Conservation (phyloP, 1,284 basidiomycete species). For the Clitocybe nebularis region DNA sequence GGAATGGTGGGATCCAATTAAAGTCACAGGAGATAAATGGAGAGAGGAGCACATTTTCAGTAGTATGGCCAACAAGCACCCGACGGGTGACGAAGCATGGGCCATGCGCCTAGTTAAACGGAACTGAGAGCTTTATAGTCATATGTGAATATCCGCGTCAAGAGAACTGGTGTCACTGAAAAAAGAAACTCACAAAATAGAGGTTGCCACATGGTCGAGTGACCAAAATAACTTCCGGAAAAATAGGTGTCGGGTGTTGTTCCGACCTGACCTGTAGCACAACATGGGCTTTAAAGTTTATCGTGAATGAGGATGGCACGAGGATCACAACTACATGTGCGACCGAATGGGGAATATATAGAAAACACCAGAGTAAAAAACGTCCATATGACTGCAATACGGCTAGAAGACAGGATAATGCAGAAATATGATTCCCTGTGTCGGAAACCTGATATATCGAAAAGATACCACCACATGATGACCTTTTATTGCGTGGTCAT, state of each 20-base stretch:
- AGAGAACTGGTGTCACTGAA: background rate
- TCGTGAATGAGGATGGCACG: background rate
- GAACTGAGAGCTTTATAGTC: background rate
- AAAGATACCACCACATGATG: too few relatives aligned
- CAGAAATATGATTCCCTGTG: too few relatives aligned
- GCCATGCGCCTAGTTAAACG: background rate
- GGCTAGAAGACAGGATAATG: too few relatives aligned
- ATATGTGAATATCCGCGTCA: background rate
- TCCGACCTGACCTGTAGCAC: background rate
- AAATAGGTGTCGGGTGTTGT: background rate
- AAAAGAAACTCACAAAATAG: background rate
- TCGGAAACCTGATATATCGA: too few relatives aligned
- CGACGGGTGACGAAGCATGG: background rate
- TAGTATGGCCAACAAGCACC: background rate
- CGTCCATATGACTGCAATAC: too few relatives aligned
- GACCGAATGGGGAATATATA: too few relatives aligned
- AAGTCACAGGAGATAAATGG: conserved; percentile 1
- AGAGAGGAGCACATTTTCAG: background rate
- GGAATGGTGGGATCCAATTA: background rate
- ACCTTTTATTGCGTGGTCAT: too few relatives aligned
- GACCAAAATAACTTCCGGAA: conserved; percentile 1
- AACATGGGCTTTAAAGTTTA: too few relatives aligned
- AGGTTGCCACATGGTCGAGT: background rate
- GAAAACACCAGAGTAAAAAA: too few relatives aligned
- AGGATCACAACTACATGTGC: background rate